Conservation (phyloP, 768 basidiomycete species). For the Panellus pusillus region DNA sequence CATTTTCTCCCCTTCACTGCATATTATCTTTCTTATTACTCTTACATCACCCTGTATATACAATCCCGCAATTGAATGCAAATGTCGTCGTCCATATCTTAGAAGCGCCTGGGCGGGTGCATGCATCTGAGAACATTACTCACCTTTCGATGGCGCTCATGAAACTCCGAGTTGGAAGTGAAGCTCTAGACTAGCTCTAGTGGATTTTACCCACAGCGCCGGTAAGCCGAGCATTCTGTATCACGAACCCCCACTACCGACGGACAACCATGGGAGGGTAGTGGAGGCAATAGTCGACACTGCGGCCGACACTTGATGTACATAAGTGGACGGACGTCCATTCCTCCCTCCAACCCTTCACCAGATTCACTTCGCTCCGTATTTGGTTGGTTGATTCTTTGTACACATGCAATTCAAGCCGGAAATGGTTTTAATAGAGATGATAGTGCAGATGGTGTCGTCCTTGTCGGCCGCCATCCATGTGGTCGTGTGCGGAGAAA, state of each 20-base stretch:
- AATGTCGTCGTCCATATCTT: conserved; percentile 15
- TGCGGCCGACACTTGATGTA: conserved; percentile 7
- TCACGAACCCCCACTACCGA: conserved; percentile 17
- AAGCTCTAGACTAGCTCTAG: neutral
- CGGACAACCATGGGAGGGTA: conserved; percentile 7
- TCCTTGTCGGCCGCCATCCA: no score
- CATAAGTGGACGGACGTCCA: conserved; percentile 12
- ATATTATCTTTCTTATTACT: conserved; percentile 21
- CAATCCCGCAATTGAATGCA: conserved; percentile 17
- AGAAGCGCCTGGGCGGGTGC: neutral
- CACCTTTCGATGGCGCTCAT: conserved; percentile 6
- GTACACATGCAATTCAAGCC: neutral
- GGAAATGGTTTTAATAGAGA: no score
- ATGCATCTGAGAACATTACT: conserved; percentile 8
- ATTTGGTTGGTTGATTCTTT: neutral
- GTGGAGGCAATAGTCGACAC: conserved; percentile 17
- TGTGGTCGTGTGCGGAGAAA: no score
- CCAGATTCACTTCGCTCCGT: conserved; percentile 14
- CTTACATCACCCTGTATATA: conserved; percentile 21
- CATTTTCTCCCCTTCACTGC: conserved; percentile 18
- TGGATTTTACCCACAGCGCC: conserved; percentile 21
- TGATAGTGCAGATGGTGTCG: no score
- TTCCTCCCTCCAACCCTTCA: conserved; percentile 22
- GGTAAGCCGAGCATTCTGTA: conserved; percentile 14
- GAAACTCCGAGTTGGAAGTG: neutral